These are phyloP conservation scores for Vaccinium macrocarpon DNA, from an alignment of 148 eudicot genomes.

Conservation along the genomic window DNA sequence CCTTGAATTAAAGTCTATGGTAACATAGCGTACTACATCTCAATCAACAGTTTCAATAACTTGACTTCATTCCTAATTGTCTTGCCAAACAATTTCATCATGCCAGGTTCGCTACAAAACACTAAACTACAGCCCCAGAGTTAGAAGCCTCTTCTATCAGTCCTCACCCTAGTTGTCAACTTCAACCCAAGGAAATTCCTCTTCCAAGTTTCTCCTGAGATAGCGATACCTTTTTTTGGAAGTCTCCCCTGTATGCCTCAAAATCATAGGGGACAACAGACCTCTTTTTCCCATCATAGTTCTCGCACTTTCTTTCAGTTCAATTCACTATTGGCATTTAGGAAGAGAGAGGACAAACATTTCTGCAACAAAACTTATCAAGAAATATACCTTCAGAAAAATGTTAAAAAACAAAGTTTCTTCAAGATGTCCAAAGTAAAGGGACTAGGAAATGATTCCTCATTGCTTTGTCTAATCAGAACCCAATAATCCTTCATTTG, in stretches of 20 bases:
- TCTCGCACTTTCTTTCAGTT: background rate
- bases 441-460: slow-evolving; percentile 2
- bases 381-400: background rate
- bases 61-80: background rate
- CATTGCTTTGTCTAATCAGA: background rate
- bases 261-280: background rate
- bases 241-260: background rate
- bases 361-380: background rate
- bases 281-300: background rate
- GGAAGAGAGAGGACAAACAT: background rate
- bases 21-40: background rate
- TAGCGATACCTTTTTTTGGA: background rate
- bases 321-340: background rate
- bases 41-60: background rate
- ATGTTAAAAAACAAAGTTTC: background rate
- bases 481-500: background rate
- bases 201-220: background rate
- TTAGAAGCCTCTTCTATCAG: background rate
- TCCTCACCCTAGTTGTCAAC: background rate
- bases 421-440: background rate
- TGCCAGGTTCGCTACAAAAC: background rate
- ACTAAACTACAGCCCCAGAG: background rate
- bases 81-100: background rate
- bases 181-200: background rate
- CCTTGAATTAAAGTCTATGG: background rate